These are phyloP conservation scores for Casuarina glauca DNA, from an alignment of 306 rosid species.

Conservation along the genomic window DNA sequence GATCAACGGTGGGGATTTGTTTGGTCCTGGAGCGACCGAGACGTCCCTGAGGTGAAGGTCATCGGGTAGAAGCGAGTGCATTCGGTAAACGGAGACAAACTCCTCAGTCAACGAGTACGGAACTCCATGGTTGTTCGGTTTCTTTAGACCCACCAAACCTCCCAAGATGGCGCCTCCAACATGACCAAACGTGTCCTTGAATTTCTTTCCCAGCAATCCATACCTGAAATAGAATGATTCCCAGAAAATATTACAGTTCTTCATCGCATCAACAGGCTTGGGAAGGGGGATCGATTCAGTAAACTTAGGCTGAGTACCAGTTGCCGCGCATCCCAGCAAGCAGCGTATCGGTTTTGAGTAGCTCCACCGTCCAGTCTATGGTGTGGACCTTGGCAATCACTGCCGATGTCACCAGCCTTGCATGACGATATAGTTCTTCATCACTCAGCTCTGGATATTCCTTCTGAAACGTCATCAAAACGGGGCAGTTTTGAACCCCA, in stretches of 20 bases:
- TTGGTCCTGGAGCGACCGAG: slow-evolving; percentile 37
- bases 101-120: slow-evolving; percentile 64
- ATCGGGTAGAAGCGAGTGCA: slow-evolving; percentile 63
- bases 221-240: slow-evolving; percentile 39
- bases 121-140: slow-evolving; percentile 53
- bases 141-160: slow-evolving; percentile 56
- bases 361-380: slow-evolving; percentile 73
- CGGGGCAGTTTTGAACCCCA: not conserved
- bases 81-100: slow-evolving; percentile 51
- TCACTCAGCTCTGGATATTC: slow-evolving; percentile 37
- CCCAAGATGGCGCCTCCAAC: slow-evolving; percentile 45
- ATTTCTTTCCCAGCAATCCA: slow-evolving; percentile 64
- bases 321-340: slow-evolving; percentile 59
- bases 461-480: slow-evolving; percentile 17
- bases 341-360: slow-evolving; percentile 58
- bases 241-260: too few species aligned
- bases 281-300: not conserved
- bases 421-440: slow-evolving; percentile 54
- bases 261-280: too few species aligned
- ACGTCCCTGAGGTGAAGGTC: slow-evolving; percentile 37
- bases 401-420: slow-evolving; percentile 66
- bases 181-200: slow-evolving; percentile 67
- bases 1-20: slow-evolving; percentile 52
- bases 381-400: slow-evolving; percentile 65
- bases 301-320: slow-evolving; percentile 34